Evolutionary conservation across 805 yeast genomes (phyloP).

Genomic region (Cyberlindnera samutprakarnensis): DNA sequence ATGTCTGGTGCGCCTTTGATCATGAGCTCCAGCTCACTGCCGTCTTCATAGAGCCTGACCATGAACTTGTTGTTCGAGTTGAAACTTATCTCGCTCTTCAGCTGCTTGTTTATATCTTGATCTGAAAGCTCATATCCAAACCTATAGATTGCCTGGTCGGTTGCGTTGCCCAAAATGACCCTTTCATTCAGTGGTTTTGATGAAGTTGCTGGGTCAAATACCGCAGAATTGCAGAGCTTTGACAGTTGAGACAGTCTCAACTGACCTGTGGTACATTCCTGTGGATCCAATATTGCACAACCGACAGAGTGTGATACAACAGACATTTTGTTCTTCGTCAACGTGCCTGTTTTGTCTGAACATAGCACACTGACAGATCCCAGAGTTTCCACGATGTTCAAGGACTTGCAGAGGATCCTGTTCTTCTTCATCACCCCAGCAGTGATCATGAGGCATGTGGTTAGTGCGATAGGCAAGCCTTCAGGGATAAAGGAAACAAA

Average conservation of each 20-base stretch:
- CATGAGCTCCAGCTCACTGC: slow-evolving; percentile 9
- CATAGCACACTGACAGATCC: slow-evolving; percentile 45
- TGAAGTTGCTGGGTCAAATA: slow-evolving; percentile 16
- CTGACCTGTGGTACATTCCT: slow-evolving; percentile 1
- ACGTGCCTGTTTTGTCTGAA: slow-evolving; percentile 37
- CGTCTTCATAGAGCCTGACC: slow-evolving; percentile 25
- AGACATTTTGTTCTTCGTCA: slow-evolving; percentile 43
- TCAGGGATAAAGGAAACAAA: slow-evolving; percentile 46
- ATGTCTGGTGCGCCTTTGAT: slow-evolving; percentile 44
- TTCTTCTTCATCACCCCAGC: slow-evolving; percentile 38
- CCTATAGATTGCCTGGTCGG: slow-evolving; percentile 37
- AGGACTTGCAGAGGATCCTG: slow-evolving; percentile 37
- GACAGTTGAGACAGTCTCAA: slow-evolving; percentile 17
- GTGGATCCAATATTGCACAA: background rate
- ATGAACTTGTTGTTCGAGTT: slow-evolving; percentile 40
- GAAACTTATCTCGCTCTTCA: slow-evolving; percentile 29
- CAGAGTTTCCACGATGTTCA: slow-evolving; percentile 46
- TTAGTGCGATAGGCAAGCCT: slow-evolving; percentile 44
- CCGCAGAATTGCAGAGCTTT: slow-evolving; percentile 30
- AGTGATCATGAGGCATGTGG: slow-evolving; percentile 40
- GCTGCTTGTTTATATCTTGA: slow-evolving; percentile 6
- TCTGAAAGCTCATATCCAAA: slow-evolving; percentile 24
- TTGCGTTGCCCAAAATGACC: slow-evolving; percentile 37
- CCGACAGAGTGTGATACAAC: slow-evolving; percentile 24
- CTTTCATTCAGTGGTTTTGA: slow-evolving; percentile 15